A percentile compares a stretch with the other conserved stretches of the same genome.
Conservation (phyloP, 2,329 filamentous ascomycete species). For the Microsporum audouinii region DNA sequence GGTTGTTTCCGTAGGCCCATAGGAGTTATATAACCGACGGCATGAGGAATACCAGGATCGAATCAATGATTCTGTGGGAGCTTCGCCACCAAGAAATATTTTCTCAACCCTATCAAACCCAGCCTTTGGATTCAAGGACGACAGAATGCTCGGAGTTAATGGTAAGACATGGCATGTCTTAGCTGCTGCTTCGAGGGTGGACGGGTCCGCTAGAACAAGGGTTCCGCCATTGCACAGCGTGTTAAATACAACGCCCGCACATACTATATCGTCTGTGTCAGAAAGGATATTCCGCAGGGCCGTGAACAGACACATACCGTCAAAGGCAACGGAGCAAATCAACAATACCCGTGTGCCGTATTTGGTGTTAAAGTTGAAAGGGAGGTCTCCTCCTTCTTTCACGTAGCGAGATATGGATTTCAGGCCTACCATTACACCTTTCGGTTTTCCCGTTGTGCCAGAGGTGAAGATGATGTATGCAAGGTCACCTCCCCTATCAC, state of each 20-base stretch:
- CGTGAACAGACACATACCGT: neutral
- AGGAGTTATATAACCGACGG: neutral
- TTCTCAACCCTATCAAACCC: neutral
- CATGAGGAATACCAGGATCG: neutral
- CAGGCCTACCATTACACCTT: conserved; percentile 4
- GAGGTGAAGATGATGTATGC: conserved; percentile 13
- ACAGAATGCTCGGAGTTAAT: neutral
- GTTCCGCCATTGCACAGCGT: neutral
- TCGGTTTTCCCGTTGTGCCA: conserved; percentile 7
- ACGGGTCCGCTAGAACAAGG: neutral
- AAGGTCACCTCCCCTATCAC: neutral
- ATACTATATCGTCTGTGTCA: neutral
- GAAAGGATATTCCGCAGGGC: neutral
- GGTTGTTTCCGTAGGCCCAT: conserved; percentile 3
- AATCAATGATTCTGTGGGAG: neutral
- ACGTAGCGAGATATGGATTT: conserved; percentile 9
- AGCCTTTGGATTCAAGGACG: neutral
- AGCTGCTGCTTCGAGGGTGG: neutral
- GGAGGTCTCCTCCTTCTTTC: neutral
- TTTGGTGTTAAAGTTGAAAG: neutral
- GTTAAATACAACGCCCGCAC: neutral
- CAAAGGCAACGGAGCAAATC: conserved; percentile 5
- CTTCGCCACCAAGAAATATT: conserved; percentile 3
- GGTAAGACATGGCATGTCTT: neutral
- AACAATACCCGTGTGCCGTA: neutral